Evolutionary conservation across 257 asterid species (phyloP).

Genomic region (Cruciata laevipes): DNA sequence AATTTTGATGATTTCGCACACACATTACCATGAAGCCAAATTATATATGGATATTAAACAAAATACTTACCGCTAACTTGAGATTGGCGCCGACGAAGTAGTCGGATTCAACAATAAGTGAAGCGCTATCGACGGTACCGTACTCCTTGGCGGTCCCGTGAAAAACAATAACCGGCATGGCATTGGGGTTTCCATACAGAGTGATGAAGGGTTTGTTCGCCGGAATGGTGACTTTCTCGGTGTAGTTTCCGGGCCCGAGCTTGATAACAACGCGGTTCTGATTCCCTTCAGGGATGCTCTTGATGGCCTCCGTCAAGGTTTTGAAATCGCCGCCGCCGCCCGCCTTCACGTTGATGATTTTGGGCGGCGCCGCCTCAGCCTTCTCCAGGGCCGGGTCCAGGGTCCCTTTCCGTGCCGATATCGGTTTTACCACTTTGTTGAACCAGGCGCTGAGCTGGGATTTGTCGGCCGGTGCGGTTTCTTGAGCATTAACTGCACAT

Average conservation of each 20-base stretch:
- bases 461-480: constrained; percentile 32
- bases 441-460: constrained; percentile 44
- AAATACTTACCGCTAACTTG: constrained; percentile 43
- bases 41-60: too few species aligned
- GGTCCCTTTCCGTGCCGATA: constrained; percentile 7
- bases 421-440: constrained; percentile 16
- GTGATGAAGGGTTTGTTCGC: constrained; percentile 43
- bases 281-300: constrained; percentile 44
- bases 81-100: constrained; percentile 55
- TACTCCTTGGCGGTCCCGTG: constrained; percentile 46
- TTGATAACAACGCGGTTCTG: constrained; percentile 37
- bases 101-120: constrained; percentile 45
- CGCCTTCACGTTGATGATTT: constrained; percentile 27
- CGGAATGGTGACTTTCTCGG: constrained; percentile 42
- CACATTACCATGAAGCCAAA: too few species aligned
- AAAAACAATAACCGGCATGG: constrained; percentile 31
- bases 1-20: too few species aligned
- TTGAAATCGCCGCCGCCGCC: constrained; percentile 61
- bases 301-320: constrained; percentile 51
- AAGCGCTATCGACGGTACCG: constrained; percentile 61
- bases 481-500: constrained; percentile 16
- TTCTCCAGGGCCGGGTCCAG: constrained; percentile 26
- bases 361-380: constrained; percentile 24
- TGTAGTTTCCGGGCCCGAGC: constrained; percentile 64
- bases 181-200: constrained; percentile 39